Base-by-base conservation (phyloP, 2,329 filamentous ascomycete species). In the Xylariales sp. region DNA sequence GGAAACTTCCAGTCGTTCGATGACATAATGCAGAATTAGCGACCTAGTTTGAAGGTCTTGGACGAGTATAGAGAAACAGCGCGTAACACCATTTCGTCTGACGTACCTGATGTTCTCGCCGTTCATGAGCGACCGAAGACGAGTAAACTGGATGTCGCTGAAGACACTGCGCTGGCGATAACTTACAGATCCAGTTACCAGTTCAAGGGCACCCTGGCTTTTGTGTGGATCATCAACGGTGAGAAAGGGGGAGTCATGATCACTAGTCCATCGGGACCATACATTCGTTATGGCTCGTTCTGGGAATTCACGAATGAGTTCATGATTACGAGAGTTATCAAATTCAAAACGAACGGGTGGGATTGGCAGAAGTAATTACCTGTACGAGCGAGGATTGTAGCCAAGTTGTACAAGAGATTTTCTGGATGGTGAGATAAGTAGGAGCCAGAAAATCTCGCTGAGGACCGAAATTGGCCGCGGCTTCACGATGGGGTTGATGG, bases 391-490 rank as follows among this genome's bases (percentile, higher is more conserved):
- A 64, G 72, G 39, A 73, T 69, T 47, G 70, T 82, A 20, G 78
- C 68, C 0, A 66, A 65, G 15, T 50, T 80, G 1, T 83, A 82
- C 57, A 78, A 84, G 50, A 65, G 63, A 1, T 78, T 70, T 59
- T 72, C 73, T 29, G 31, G 39, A 25, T 55, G 52, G 49, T 51
- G 50, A 50, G 47, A 51, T 40, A 44, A 35, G 3, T 48, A 48
- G 3, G 3, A 43, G 24, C 19, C 40, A 46, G 1, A 40, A 27
- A 48, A 45, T 8, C 32, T 52, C 4, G 16, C 46, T 4, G 62
- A 57, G 46, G 50, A 53, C 11, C 48, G 56, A 12, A 51, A 65
- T 41, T 60, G 62, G 46, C 71, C 64, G 34, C 55, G 64, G 14
- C 70, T 70, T 54, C 63, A 63, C n/a, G 51, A 56, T 34, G 47